A percentile compares a stretch with the other conserved stretches of the same genome.
Conservation (phyloP, 2,329 filamentous ascomycete species). For the Falciphora oryzae region DNA sequence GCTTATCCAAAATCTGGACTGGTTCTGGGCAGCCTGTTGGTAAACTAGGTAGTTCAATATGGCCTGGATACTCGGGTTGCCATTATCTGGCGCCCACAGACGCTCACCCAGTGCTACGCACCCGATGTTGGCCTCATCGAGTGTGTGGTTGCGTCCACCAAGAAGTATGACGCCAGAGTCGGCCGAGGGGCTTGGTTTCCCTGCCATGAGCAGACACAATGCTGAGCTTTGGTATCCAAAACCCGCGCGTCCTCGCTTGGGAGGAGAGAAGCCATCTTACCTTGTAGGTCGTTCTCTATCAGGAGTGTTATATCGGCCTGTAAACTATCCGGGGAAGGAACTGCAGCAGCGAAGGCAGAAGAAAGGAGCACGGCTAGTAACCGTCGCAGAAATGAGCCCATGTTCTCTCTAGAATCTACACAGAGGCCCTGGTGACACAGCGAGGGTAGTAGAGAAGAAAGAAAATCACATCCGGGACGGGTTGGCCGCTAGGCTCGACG, state of each 20-base stretch:
- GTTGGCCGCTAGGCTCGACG: too few species aligned
- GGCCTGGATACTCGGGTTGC: slow-evolving; percentile 23
- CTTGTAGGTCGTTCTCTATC: slow-evolving; percentile 36
- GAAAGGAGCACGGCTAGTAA: slow-evolving; percentile 11
- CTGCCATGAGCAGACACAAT: slow-evolving; percentile 18
- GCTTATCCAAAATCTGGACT: slow-evolving; percentile 31
- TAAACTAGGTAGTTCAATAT: slow-evolving; percentile 32
- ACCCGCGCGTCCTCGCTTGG: too few species aligned
- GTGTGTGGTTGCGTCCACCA: slow-evolving; percentile 18
- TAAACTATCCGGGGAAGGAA: slow-evolving; percentile 28
- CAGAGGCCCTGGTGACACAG: background rate
- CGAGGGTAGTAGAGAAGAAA: background rate
- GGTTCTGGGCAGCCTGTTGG: slow-evolving; percentile 19
- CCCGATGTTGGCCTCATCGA: slow-evolving; percentile 23
- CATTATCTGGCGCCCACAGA: slow-evolving; percentile 28
- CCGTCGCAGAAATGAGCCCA: background rate
- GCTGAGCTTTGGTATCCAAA: background rate
- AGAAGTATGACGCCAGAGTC: slow-evolving; percentile 31
- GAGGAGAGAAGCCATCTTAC: slow-evolving; percentile 16
- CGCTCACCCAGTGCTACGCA: slow-evolving; percentile 34
- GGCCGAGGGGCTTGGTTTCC: slow-evolving; percentile 25
- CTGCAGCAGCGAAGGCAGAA: slow-evolving; percentile 17
- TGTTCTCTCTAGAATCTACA: background rate
- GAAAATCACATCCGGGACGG: background rate
- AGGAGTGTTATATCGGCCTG: slow-evolving; percentile 32